Conservation (phyloP, 2,329 filamentous ascomycete species). For the Cercospora berteroae region DNA sequence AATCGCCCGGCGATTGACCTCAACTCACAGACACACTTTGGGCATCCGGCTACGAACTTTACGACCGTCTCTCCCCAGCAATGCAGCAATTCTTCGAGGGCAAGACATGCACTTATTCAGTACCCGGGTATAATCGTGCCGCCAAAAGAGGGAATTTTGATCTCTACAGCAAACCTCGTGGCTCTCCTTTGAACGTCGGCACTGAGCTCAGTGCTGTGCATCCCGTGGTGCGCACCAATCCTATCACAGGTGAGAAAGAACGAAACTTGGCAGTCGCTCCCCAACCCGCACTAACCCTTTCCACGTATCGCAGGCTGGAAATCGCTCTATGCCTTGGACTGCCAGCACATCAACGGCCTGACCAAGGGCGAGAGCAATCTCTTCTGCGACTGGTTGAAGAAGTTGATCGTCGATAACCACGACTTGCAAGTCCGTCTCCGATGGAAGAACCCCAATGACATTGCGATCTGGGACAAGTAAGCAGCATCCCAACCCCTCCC, state of each 20-base stretch:
- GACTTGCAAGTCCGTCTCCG: slow-evolving; percentile 51
- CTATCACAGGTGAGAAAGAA: slow-evolving; percentile 46
- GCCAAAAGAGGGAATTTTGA: slow-evolving; percentile 15
- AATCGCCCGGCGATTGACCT: not conserved
- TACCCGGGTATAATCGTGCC: slow-evolving; percentile 34
- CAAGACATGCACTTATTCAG: slow-evolving; percentile 53
- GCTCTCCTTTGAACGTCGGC: slow-evolving; percentile 27
- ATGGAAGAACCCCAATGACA: slow-evolving; percentile 50
- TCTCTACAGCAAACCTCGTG: slow-evolving; percentile 22
- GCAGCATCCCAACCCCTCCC: slow-evolving; percentile 21
- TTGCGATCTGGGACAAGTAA: slow-evolving; percentile 60
- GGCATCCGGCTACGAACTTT: slow-evolving; percentile 66
- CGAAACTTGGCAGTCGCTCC: not conserved
- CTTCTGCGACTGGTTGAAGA: slow-evolving; percentile 25
- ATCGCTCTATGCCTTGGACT: slow-evolving; percentile 59
- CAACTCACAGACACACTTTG: slow-evolving; percentile 54
- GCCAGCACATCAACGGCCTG: slow-evolving; percentile 54
- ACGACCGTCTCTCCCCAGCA: slow-evolving; percentile 59
- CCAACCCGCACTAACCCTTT: not conserved
- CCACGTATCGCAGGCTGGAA: slow-evolving; percentile 51
- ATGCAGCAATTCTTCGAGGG: slow-evolving; percentile 59
- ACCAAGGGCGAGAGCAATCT: slow-evolving; percentile 28
- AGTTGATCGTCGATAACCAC: slow-evolving; percentile 49
- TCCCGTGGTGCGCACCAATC: slow-evolving; percentile 58
- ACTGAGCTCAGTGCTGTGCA: slow-evolving; percentile 34